Base-by-base conservation (phyloP, 148 eudicot species). In the Rhododendron mucronatum region DNA sequence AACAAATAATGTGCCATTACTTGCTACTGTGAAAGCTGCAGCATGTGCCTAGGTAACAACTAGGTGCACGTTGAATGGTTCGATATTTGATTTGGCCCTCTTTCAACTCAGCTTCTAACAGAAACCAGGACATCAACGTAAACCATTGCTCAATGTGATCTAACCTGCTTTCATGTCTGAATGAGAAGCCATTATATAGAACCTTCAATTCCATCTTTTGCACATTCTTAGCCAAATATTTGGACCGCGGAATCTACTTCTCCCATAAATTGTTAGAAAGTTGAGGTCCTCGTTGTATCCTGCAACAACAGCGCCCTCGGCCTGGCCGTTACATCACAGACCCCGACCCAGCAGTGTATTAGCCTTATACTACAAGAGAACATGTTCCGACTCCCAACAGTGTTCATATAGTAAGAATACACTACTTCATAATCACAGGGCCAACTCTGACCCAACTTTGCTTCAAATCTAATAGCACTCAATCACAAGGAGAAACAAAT, bases 241-340 rank as follows among this genome's bases (percentile, higher is more conserved):
- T 84, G 95, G 91, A 84, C 98, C 98, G 13, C 97, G 99, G 83
- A 95, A 94, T 89, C 99, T 91, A 89, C 98, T 95, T 87, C 98
- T 89, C 57, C 98, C 99, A 87, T 97, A 98, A 85, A 93, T 95
- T 78, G 98, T 95, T 83, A 97, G 91, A 86, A 97, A 97, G 92
- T 95, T 97, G 37, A 95, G 95, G 89, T 95, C 99, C 90, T 95
- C 93, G 74, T 93, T 96, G 86, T 95, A 95, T 91, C 99, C 99
- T 57, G 99, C 99, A 91, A 96, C 95, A 28, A 94, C 98, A 82
- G 90, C 91, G 55, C 93, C 99, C 86, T 92, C 95, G 50, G 55
- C 55, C 87, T 93, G 82, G 76, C 99, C 99, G 91, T 96, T 47
- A 41, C 44, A 41, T 41, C 50, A 48, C 50, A 48, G 16, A 51